Evolutionary conservation across 2,329 filamentous ascomycete species (phyloP).

Genomic region (Cladorrhinum sp.): DNA sequence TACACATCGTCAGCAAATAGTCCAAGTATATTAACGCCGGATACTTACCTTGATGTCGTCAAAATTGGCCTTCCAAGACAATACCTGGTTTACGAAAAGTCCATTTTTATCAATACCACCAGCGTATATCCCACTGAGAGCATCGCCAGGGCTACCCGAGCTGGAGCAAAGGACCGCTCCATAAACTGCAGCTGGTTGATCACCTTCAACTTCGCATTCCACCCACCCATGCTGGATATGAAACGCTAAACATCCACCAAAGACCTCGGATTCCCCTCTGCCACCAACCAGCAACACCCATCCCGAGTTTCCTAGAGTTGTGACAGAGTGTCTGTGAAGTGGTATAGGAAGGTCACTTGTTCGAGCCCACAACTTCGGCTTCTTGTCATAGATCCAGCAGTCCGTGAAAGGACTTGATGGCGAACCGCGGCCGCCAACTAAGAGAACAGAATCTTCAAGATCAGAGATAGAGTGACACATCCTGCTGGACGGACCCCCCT

Average conservation of each 20-base stretch:
- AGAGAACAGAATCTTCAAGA: slow-evolving; percentile 57
- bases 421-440: slow-evolving; percentile 76
- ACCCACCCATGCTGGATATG: slow-evolving; percentile 47
- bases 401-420: slow-evolving; percentile 66
- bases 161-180: slow-evolving; percentile 40
- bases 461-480: slow-evolving; percentile 77
- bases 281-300: slow-evolving; percentile 61
- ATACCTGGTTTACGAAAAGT: slow-evolving; percentile 58
- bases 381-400: slow-evolving; percentile 69
- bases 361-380: slow-evolving; percentile 55
- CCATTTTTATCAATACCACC: slow-evolving; percentile 70
- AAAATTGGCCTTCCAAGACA: slow-evolving; percentile 59
- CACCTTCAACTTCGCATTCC: slow-evolving; percentile 38
- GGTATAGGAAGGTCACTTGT: slow-evolving; percentile 64
- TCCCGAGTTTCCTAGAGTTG: slow-evolving; percentile 47
- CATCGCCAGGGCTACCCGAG: neutral
- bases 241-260: slow-evolving; percentile 54
- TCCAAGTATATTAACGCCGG: slow-evolving; percentile 6
- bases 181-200: slow-evolving; percentile 40
- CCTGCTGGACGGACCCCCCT: slow-evolving; percentile 42
- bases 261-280: slow-evolving; percentile 48
- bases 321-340: slow-evolving; percentile 71
- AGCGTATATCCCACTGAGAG: slow-evolving; percentile 58
- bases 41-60: slow-evolving; percentile 37
- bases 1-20: slow-evolving; percentile 6